Conservation (phyloP, 2,329 filamentous ascomycete species). For the Venturiaceae sp. region DNA sequence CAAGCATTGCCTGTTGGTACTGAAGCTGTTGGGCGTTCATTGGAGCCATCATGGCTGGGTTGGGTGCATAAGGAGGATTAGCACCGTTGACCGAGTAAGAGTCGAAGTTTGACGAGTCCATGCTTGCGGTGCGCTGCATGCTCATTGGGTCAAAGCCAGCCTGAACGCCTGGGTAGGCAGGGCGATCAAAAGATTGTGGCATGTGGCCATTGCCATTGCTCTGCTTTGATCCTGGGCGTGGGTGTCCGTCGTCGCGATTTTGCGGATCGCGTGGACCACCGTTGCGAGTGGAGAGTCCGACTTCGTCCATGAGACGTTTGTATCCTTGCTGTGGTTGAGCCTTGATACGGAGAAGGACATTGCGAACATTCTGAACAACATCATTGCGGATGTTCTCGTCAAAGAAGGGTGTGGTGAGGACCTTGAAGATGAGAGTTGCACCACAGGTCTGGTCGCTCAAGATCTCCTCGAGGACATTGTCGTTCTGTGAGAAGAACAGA, state of each 20-base stretch:
- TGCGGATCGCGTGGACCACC: constrained; percentile 20
- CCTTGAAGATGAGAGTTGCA: constrained; percentile 95
- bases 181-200: constrained; percentile 22
- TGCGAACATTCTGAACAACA: constrained; percentile 86
- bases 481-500: constrained; percentile 82
- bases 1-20: constrained; percentile 8
- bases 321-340: constrained; percentile 92
- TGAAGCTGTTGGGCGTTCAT: constrained; percentile 9
- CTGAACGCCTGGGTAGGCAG: constrained; percentile 25
- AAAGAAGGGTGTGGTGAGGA: constrained; percentile 93
- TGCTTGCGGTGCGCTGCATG: constrained; percentile 36
- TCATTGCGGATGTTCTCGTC: constrained; percentile 83
- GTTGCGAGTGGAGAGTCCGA: constrained; percentile 62
- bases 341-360: constrained; percentile 80
- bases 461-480: constrained; percentile 82
- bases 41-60: constrained; percentile 4
- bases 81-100: constrained; percentile 30
- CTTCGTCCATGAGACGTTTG: constrained; percentile 97
- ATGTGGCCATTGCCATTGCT: constrained; percentile 21
- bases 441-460: constrained; percentile 85
- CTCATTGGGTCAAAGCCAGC: constrained; percentile 29
- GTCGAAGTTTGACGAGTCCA: constrained; percentile 39
- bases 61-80: constrained; percentile 20
- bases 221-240: constrained; percentile 23
- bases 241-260: constrained; percentile 9